Conservation (phyloP, 805 yeast species). For the Gaillardinia entomophila region DNA sequence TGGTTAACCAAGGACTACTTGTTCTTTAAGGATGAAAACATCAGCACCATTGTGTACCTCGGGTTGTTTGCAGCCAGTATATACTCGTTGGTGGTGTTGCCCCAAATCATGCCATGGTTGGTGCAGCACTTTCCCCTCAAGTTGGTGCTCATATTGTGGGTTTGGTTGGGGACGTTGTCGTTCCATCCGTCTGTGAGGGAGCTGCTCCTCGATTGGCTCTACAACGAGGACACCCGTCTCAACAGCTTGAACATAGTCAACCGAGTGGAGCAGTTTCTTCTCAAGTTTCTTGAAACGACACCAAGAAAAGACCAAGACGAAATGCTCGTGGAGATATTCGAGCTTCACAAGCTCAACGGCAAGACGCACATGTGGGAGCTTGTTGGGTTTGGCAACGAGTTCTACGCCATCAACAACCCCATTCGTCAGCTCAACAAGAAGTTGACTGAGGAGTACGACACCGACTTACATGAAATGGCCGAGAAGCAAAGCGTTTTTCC, state of each 20-base stretch:
- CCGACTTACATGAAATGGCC: slow-evolving; percentile 8
- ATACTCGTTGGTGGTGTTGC: slow-evolving; percentile 11
- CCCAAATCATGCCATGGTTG: slow-evolving; percentile 23
- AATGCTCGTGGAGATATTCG: slow-evolving; percentile 58
- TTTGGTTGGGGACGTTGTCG: slow-evolving; percentile 44
- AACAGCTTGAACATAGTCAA: slow-evolving; percentile 44
- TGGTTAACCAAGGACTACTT: slow-evolving; percentile 50
- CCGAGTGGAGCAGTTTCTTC: slow-evolving; percentile 36
- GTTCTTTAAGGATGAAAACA: slow-evolving; percentile 56
- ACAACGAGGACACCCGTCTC: slow-evolving; percentile 63
- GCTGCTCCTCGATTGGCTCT: slow-evolving; percentile 38
- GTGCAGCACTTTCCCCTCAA: slow-evolving; percentile 23
- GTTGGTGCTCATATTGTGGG: slow-evolving; percentile 14
- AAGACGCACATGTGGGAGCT: slow-evolving; percentile 55
- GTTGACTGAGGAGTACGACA: slow-evolving; percentile 5
- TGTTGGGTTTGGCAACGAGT: slow-evolving; percentile 53
- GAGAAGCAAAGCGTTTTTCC: background rate
- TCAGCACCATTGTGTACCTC: slow-evolving; percentile 50
- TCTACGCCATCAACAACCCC: slow-evolving; percentile 43
- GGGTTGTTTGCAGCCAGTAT: slow-evolving; percentile 17
- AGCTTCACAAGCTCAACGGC: slow-evolving; percentile 51
- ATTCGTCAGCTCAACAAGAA: slow-evolving; percentile 19
- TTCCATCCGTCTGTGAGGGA: slow-evolving; percentile 55
- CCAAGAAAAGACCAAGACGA: slow-evolving; percentile 4
- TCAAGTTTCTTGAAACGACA: slow-evolving; percentile 7